A percentile compares a stretch with the other conserved stretches of the same genome.
phyloP scores from a whole-genome alignment of 2,329 filamentous ascomycete species.

The Neofusicoccum ribis region DNA sequence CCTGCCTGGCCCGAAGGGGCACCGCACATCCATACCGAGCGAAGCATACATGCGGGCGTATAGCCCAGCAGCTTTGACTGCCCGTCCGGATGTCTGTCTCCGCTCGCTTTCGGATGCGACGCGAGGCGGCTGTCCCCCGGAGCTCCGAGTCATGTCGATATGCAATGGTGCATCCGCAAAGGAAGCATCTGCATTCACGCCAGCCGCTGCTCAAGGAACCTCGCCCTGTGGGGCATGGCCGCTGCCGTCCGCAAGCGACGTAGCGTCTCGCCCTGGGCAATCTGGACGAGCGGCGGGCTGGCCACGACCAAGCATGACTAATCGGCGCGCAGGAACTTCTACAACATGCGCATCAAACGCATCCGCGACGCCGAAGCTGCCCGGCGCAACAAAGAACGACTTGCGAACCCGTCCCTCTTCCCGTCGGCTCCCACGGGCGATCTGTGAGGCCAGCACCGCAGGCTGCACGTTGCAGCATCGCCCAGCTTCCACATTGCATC shows the following conservation, averaged over 20 bases:
- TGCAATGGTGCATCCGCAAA: not conserved
- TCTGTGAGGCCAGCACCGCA: constrained; percentile 24
- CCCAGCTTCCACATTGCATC: not conserved
- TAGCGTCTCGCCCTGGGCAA: not conserved
- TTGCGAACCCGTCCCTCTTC: constrained; percentile 77
- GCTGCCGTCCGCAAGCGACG: not conserved
- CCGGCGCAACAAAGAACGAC: constrained; percentile 76
- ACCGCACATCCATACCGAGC: not conserved
- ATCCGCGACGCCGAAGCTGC: constrained; percentile 76
- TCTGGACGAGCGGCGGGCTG: not conserved
- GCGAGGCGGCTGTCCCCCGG: not conserved
- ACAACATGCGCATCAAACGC: constrained; percentile 78
- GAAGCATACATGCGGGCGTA: not conserved
- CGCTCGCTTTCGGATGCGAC: not conserved
- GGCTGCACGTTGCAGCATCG: not conserved
- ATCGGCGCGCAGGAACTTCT: constrained; percentile 66
- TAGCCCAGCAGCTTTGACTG: not conserved
- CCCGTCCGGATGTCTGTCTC: not conserved
- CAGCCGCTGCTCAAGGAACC: not conserved
- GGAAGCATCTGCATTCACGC: not conserved
- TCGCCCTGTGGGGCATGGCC: not conserved
- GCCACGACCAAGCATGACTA: constrained; percentile 7
- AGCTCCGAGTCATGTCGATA: not conserved
- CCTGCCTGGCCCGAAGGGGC: not conserved
- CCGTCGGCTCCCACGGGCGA: constrained; percentile 75